Evolutionary conservation across 148 eudicot genomes (phyloP).

Genomic region (Rhododendron vialii): DNA sequence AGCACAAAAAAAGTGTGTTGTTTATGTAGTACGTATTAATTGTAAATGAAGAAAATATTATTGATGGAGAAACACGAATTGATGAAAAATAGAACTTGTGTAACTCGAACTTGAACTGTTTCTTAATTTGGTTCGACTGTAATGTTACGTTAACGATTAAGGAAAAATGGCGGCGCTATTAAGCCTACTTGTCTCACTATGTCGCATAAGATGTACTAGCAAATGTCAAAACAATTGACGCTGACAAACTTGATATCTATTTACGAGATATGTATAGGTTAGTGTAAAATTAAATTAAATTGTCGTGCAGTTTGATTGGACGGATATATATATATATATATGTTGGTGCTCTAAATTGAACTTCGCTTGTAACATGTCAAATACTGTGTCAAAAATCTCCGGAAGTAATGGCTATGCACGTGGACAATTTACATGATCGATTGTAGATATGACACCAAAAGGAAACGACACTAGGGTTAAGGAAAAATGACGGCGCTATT

Average conservation of each 20-base stretch:
- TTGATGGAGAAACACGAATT: not conserved
- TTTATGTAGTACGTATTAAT: too few species aligned
- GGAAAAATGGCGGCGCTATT: not conserved
- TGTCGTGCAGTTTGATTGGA: not conserved
- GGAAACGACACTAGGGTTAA: not conserved
- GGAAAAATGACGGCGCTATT: not conserved
- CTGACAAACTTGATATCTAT: not conserved
- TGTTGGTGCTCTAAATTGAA: not conserved
- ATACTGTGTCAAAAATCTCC: not conserved
- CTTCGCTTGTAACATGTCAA: too few species aligned
- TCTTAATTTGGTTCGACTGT: not conserved
- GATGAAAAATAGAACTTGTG: not conserved
- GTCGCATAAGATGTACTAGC: not conserved
- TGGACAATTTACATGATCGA: not conserved
- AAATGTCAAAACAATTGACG: not conserved
- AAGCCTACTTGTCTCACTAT: not conserved
- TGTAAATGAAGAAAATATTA: not conserved
- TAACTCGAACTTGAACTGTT: not conserved
- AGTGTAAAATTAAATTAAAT: too few species aligned
- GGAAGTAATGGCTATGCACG: not conserved
- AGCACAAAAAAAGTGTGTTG: too few species aligned
- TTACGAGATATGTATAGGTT: not conserved
- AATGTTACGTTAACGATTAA: not conserved
- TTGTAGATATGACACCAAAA: not conserved
- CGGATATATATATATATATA: too few species aligned